Evolutionary conservation across 2,329 filamentous ascomycete genomes (phyloP).

Genomic region (Colletotrichum tofieldiae): DNA sequence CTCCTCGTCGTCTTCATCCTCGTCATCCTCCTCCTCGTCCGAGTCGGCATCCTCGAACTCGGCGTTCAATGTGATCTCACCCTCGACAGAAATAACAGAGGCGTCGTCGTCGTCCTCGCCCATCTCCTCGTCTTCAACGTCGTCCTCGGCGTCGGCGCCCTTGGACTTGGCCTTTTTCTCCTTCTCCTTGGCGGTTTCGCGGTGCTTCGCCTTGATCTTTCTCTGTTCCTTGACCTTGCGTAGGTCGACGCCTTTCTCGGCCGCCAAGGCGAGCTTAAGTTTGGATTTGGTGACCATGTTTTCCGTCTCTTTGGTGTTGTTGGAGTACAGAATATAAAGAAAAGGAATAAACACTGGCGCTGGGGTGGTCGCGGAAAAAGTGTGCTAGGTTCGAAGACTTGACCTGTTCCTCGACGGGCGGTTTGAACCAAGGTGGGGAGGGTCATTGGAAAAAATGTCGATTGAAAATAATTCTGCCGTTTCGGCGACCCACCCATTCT

Average conservation of each 20-base stretch:
- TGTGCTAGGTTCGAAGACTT: conserved; percentile 20
- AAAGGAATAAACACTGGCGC: background rate
- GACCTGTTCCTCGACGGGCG: conserved; percentile 20
- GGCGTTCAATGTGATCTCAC: conserved; percentile 48
- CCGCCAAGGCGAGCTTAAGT: conserved; percentile 68
- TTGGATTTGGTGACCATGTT: conserved; percentile 63
- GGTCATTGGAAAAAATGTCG: conserved; percentile 19
- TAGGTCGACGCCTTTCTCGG: conserved; percentile 69
- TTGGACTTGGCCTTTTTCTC: conserved; percentile 48
- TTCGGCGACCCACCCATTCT: background rate
- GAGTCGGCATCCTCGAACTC: conserved; percentile 41
- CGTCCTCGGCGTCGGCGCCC: conserved; percentile 41
- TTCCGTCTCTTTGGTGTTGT: conserved; percentile 9
- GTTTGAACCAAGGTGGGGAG: conserved; percentile 23
- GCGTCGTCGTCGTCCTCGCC: conserved; percentile 48
- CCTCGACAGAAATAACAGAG: conserved; percentile 48
- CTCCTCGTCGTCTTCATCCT: conserved; percentile 49
- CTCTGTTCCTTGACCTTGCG: conserved; percentile 67
- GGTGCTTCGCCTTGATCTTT: conserved; percentile 61
- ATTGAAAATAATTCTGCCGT: conserved; percentile 42
- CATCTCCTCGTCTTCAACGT: conserved; percentile 52
- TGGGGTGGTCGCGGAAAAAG: conserved; percentile 11
- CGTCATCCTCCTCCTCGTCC: conserved; percentile 48
- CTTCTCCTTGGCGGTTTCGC: conserved; percentile 53
- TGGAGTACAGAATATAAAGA: background rate